Base-by-base conservation (phyloP, 176 grass and related monocot species). In the Canna indica region DNA sequence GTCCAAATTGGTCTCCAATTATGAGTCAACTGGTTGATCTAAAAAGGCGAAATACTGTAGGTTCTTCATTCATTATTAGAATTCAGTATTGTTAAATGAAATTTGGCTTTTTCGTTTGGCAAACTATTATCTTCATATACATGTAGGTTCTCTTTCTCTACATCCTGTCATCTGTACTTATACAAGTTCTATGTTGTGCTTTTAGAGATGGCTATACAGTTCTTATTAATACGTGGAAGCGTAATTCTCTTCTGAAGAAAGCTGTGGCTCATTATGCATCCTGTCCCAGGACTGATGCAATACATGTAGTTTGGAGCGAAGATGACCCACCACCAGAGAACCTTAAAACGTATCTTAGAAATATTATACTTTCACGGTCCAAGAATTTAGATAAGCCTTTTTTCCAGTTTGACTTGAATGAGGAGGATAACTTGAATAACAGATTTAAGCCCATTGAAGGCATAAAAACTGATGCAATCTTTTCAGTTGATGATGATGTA, bases 401-500 rank as follows among this genome's bases (percentile, higher is more conserved):
- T 41, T 41, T 73, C 1, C 22, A 15, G 35, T 73, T 73, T 44
- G 29, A 73, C 52, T 35, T 73, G 13, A 73, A 73, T 28, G 53
- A 59, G n/a, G 71, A 73, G 35, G 71, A 73, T 73, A 29, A 44
- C 36, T 83, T 96, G 58, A 96, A 96, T 79, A 96, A 91, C 50
- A 74, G 92, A 73, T 96, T 96, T 81, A 91, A 81, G 74, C 88
- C 86, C 1, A 85, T 89, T 66, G 64, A 52, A 22, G 88, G 67
- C 22, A 75, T 96, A 52, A 68, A 46, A 31, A 79, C 75, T 25
- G 88, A 90, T 64, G 83, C 88, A 50, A 79, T 96, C 70, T 96
- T 91, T 81, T 91, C 92, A 62, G 84, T 96, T 32, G 92, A 96
- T 76, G 92, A 96, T 75, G 92, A 96, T 85, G 73, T 91, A 67